Evolutionary conservation across 768 basidiomycete species (phyloP).

Genomic region (Trametes gibbosa): DNA sequence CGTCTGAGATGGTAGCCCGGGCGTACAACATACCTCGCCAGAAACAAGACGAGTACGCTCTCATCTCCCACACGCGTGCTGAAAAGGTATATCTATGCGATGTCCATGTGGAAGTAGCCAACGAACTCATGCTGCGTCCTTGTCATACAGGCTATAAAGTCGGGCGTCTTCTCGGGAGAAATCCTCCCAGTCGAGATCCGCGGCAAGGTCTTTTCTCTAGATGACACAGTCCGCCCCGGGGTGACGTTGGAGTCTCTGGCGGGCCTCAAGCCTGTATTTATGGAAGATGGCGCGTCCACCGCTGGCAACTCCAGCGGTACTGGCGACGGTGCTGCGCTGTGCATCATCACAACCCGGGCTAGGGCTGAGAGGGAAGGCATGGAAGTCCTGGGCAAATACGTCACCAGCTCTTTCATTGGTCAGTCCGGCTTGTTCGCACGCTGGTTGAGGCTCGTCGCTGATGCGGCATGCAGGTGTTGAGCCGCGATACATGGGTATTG

Average conservation of each 20-base stretch:
- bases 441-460: background rate
- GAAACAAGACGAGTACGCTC: slow-evolving; percentile 87
- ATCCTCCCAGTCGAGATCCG: slow-evolving; percentile 83
- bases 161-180: slow-evolving; percentile 79
- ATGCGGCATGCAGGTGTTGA: slow-evolving; percentile 53
- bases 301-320: slow-evolving; percentile 87
- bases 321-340: slow-evolving; percentile 89
- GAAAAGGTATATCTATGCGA: slow-evolving; percentile 48
- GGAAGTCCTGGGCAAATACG: slow-evolving; percentile 81
- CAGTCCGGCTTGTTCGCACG: slow-evolving; percentile 19
- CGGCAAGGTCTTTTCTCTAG: slow-evolving; percentile 62
- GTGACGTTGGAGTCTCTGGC: slow-evolving; percentile 76
- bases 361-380: slow-evolving; percentile 75
- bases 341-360: slow-evolving; percentile 77
- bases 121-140: background rate
- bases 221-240: slow-evolving; percentile 86
- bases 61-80: slow-evolving; percentile 84
- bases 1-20: slow-evolving; percentile 86
- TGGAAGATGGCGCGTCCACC: slow-evolving; percentile 70
- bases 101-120: background rate
- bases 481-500: slow-evolving; percentile 76
- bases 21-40: slow-evolving; percentile 73
- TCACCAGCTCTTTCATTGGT: slow-evolving; percentile 77
- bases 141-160: slow-evolving; percentile 42
- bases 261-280: slow-evolving; percentile 84